A percentile compares a stretch with the other conserved stretches of the same genome.
phyloP scores from a whole-genome alignment of 768 basidiomycete species.

The Kwoniella sp. region DNA sequence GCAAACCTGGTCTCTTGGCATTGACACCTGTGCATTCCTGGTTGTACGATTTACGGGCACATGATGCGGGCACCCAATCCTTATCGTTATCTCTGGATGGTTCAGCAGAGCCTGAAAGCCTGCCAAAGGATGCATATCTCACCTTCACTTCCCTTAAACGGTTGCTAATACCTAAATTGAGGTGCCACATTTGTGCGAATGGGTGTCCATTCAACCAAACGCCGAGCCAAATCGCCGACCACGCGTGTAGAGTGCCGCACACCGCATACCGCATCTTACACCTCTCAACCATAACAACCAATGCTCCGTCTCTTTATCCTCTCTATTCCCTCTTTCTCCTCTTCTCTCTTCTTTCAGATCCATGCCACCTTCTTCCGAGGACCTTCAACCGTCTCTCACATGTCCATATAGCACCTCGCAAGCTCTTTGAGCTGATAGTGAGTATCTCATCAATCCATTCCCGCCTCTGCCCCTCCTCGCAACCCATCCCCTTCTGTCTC shows the following conservation, averaged over 20 bases:
- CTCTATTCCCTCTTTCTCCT: conserved; percentile 7
- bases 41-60: too few relatives aligned
- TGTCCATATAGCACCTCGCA: conserved; percentile 12
- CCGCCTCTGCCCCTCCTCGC: not conserved
- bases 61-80: too few relatives aligned
- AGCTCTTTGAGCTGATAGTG: conserved; percentile 11
- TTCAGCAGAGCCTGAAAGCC: not conserved
- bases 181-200: conserved; percentile 3
- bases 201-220: not conserved
- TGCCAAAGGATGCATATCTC: not conserved
- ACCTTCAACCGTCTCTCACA: conserved; percentile 6
- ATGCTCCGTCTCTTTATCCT: not conserved
- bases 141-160: not conserved
- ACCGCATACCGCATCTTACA: not conserved
- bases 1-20: conserved; percentile 18
- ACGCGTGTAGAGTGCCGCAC: not conserved
- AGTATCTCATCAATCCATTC: not conserved
- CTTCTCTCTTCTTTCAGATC: not conserved
- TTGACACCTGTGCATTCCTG: too few relatives aligned
- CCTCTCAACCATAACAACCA: not conserved
- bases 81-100: not conserved
- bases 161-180: not conserved
- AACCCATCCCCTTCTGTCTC: not conserved
- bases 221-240: conserved; percentile 11
- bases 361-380: not conserved